Conservation (phyloP, 352 stramenopile genomes). For the Globisporangium paddicum region DNA sequence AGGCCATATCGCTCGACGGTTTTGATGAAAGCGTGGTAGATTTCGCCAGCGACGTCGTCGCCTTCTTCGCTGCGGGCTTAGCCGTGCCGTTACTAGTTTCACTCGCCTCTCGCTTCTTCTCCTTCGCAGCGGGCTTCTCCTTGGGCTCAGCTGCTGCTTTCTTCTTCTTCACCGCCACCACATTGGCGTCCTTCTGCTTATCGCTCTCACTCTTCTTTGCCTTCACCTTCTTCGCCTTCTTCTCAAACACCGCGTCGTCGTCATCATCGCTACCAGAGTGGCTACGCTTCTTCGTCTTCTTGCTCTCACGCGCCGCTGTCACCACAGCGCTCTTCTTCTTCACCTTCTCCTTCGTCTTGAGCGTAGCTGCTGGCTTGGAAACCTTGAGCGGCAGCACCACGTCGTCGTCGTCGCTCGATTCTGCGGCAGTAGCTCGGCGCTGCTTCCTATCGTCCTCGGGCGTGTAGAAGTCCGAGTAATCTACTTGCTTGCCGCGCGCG, state of each 20-base stretch:
- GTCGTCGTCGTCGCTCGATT: slow-evolving; percentile 20
- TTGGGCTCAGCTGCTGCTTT: slow-evolving; percentile 3
- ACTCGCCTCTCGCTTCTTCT: slow-evolving; percentile 12
- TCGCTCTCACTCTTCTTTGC: slow-evolving; percentile 2
- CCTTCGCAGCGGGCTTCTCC: slow-evolving; percentile 4
- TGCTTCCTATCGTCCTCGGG: slow-evolving; percentile 16
- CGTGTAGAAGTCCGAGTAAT: slow-evolving; percentile 39
- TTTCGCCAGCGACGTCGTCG: neutral
- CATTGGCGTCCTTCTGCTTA: slow-evolving; percentile 5
- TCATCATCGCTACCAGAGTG: slow-evolving; percentile 10
- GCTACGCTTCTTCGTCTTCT: slow-evolving; percentile 15
- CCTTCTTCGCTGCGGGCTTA: neutral
- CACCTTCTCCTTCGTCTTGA: slow-evolving; percentile 6
- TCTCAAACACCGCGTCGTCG: slow-evolving; percentile 4
- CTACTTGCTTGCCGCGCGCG: slow-evolving; percentile 22
- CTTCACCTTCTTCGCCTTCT: slow-evolving; percentile 1
- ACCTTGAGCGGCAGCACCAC: slow-evolving; percentile 14
- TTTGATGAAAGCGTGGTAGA: neutral
- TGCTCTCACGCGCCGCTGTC: slow-evolving; percentile 4
- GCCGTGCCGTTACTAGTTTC: slow-evolving; percentile 4
- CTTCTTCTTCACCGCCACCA: slow-evolving; percentile 2
- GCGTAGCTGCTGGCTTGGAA: slow-evolving; percentile 13
- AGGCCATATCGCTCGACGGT: neutral
- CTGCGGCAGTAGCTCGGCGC: no score
- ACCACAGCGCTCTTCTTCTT: slow-evolving; percentile 11